Percentiles rank a stretch among this genome's conserved stretches.
These are phyloP conservation scores for Colletotrichum agaves DNA, from an alignment of 2,329 filamentous ascomycete genomes.

Conservation along the genomic window DNA sequence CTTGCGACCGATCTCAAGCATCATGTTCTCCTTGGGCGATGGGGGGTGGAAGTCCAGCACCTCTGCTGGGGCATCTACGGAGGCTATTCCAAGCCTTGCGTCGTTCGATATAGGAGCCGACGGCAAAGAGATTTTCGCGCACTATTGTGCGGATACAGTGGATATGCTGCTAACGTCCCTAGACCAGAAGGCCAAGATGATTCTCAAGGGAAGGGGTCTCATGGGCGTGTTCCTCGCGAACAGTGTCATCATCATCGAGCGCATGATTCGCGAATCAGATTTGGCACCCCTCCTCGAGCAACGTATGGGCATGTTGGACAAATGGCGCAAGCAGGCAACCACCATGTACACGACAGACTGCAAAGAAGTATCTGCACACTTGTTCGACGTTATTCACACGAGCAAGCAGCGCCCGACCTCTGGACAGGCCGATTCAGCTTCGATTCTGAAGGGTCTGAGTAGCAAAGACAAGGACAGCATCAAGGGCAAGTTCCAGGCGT, in stretches of 20 bases:
- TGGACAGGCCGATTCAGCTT: conserved; percentile 81
- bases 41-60: conserved; percentile 81
- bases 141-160: conserved; percentile 91
- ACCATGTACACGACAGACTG: conserved; percentile 86
- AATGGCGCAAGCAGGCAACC: conserved; percentile 88
- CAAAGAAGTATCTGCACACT: conserved; percentile 85
- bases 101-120: conserved; percentile 91
- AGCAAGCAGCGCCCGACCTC: conserved; percentile 81
- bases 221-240: conserved; percentile 94
- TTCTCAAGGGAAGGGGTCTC: conserved; percentile 81
- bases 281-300: conserved; percentile 76
- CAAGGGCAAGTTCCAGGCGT: conserved; percentile 93
- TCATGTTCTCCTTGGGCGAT: conserved; percentile 92
- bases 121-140: conserved; percentile 85
- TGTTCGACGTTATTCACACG: conserved; percentile 93
- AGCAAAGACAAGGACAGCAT: conserved; percentile 96
- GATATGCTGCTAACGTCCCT: conserved; percentile 81
- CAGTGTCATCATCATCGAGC: conserved; percentile 83
- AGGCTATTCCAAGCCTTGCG: conserved; percentile 75
- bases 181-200: conserved; percentile 75
- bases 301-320: conserved; percentile 75
- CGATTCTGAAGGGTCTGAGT: conserved; percentile 83
- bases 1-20: conserved; percentile 84
- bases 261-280: conserved; percentile 84
- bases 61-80: conserved; percentile 65